Base-by-base conservation (phyloP, 1,284 basidiomycete genomes). In the Ceratobasidium sp. region DNA sequence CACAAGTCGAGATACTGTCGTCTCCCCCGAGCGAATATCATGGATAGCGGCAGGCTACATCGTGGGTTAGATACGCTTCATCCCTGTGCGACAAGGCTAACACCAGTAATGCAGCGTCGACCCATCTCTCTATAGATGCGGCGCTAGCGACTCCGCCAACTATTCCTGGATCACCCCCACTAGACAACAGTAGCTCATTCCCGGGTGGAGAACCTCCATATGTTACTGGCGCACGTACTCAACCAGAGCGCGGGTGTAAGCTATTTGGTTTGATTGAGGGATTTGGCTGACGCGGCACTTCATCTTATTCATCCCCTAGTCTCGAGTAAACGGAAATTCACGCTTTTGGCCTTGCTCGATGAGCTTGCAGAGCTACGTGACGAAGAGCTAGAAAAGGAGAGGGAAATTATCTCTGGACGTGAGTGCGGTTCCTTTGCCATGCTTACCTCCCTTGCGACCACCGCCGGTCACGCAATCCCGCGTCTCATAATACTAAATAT, bases 301-400 rank as follows among this genome's bases (percentile, higher is more conserved):
- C n/a, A n/a, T n/a, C n/a, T n/a, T n/a, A n/a, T 50, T 31, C 10
- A 31, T 58, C 56, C 52, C 68, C 38, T 4, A 68, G 55, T 10
- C 31, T 47, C 69, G 12, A 69, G 65, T 34, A 81, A 76, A 71
- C 79, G 88, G 47, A 86, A 84, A 74, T 84, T 88, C 74, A 89
- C 87, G 0, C 82, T 90, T 60, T 77, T 88, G 45, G 87, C 82
- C 72, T 77, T 90, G 71, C 82, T 92, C 60, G 88, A 91, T 72
- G 81, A 77, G 31, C 67, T 76, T 6, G 76, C 89, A 5, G 79
- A 81, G 38, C 77, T 73, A 17, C 71, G 80, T 15, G 81, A 81
- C 8, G 79, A 76, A 2, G 78, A 78, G 4, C 75, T 81, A 17
- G 81, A 82, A 31, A 78, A 76, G 72, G 83, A 70, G 32, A 67